These are phyloP conservation scores for Trichoderma pleuroti DNA, from an alignment of 2,329 filamentous ascomycete species.

Conservation along the genomic window DNA sequence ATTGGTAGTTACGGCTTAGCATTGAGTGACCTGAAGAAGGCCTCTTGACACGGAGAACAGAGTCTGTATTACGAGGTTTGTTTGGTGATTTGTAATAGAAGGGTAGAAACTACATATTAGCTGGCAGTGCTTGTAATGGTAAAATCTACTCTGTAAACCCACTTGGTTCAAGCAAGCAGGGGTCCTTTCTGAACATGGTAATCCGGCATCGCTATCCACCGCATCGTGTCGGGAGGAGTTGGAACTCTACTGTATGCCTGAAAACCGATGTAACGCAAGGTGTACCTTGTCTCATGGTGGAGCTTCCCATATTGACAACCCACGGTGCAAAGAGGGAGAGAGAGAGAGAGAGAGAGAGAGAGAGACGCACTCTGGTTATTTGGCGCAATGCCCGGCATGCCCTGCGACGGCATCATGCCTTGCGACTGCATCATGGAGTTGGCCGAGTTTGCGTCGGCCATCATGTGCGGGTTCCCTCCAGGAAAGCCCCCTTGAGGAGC, in stretches of 20 bases:
- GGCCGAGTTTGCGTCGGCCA: constrained; percentile 50
- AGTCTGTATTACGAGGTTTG: neutral
- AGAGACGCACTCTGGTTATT: constrained; percentile 58
- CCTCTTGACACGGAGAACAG: no score
- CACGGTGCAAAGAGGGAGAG: neutral
- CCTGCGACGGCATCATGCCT: constrained; percentile 59
- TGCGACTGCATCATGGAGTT: constrained; percentile 59
- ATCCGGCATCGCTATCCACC: neutral
- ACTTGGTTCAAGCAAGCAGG: neutral
- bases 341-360: neutral
- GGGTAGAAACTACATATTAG: neutral
- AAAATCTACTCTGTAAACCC: neutral
- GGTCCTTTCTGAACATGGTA: neutral
- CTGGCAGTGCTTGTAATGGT: neutral
- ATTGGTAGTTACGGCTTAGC: neutral
- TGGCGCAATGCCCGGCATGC: constrained; percentile 56
- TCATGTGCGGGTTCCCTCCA: constrained; percentile 53
- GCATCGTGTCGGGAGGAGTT: neutral
- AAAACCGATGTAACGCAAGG: neutral
- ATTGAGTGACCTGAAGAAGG: neutral
- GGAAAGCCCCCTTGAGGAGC: constrained; percentile 49
- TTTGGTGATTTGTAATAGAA: neutral
- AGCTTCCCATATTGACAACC: neutral
- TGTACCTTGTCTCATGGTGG: neutral
- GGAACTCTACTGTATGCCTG: neutral